Base-by-base conservation (phyloP, 495 filamentous ascomycete genomes). In the Pseudoneurospora amorphoporcata region DNA sequence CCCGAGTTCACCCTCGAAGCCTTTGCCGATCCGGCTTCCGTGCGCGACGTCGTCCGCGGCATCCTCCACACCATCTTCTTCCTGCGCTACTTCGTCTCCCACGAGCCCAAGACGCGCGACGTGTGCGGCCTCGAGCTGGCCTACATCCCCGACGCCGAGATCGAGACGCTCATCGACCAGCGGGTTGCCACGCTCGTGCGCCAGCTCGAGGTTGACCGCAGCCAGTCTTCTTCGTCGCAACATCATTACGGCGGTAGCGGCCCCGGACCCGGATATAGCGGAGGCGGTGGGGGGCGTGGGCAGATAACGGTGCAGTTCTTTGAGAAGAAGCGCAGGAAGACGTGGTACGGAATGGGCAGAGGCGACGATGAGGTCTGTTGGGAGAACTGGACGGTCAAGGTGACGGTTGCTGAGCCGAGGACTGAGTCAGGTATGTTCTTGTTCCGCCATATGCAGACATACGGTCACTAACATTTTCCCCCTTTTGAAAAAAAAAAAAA, bases 31-130 rank as follows among this genome's bases (percentile, higher is more conserved):
- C 91, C 91, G 65, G 86, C 85, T 37, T 91, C 89, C 75, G 92
- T 97, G 75, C 92, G 92, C 78, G 95, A 98, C 81, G 90, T 99
- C 29, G 88, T 98, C 39, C 93, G 94, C 88, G 95, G 95, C 73
- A 91, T 98, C 77, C 90, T 98, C 69, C 94, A 97, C 81, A 95
- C 95, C 47, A 97, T 99, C 79, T 99, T 98, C 90, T 99, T 99
- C 86, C 94, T 98, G 82, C 92, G 95, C 73, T 97, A 94, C 86
- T 98, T 99, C 84, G 92, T 92, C 72, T 89, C 92, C 39, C 87
- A 97, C 71, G 84, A 88, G 16, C 95, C 95, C n/a, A 87, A 88
- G 65, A 93, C 92, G 61, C 90, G 93, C 79, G 95, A 99, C 78
- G 88, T 98, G 61, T 89, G 98, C 71, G 95, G 97, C 77, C 87